phyloP scores from a whole-genome alignment of 768 basidiomycete species.

The Termitomyces sp. region DNA sequence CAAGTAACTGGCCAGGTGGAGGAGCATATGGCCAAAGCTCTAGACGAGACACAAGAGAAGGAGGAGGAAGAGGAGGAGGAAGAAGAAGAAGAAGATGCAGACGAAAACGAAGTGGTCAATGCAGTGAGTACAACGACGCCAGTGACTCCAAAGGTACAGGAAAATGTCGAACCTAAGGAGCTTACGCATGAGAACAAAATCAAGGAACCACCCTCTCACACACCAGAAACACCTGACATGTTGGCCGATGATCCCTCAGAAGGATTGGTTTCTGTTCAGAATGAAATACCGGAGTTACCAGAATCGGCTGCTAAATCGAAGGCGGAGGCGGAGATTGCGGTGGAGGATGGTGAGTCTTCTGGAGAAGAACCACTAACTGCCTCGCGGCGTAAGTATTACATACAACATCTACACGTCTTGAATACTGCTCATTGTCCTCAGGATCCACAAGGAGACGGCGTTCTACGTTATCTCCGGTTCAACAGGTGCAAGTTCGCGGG shows the following conservation, averaged over 20 bases:
- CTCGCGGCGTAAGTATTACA: conserved; percentile 25
- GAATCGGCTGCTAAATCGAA: background rate
- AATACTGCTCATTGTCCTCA: conserved; percentile 9
- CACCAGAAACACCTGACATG: background rate
- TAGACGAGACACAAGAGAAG: conserved; percentile 14
- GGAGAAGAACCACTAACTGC: conserved; percentile 28
- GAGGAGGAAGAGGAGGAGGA: conserved; percentile 16
- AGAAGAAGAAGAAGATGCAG: conserved; percentile 1
- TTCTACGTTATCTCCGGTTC: conserved; percentile 25
- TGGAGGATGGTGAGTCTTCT: conserved; percentile 19
- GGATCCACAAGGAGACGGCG: conserved; percentile 37
- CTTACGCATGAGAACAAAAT: background rate
- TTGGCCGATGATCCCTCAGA: background rate
- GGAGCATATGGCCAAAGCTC: background rate
- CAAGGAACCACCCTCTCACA: background rate
- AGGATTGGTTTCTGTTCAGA: conserved; percentile 1
- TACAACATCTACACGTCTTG: background rate
- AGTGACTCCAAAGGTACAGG: background rate
- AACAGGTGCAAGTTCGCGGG: conserved; percentile 20
- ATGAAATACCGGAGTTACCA: background rate
- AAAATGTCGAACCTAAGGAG: background rate
- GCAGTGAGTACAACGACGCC: conserved; percentile 6
- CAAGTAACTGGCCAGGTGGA: conserved; percentile 12
- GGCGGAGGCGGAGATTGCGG: conserved; percentile 11
- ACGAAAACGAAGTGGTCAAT: conserved; percentile 8